Base-by-base conservation (phyloP, 116 monocot genomes). In the Papilionanthe hybrid region DNA sequence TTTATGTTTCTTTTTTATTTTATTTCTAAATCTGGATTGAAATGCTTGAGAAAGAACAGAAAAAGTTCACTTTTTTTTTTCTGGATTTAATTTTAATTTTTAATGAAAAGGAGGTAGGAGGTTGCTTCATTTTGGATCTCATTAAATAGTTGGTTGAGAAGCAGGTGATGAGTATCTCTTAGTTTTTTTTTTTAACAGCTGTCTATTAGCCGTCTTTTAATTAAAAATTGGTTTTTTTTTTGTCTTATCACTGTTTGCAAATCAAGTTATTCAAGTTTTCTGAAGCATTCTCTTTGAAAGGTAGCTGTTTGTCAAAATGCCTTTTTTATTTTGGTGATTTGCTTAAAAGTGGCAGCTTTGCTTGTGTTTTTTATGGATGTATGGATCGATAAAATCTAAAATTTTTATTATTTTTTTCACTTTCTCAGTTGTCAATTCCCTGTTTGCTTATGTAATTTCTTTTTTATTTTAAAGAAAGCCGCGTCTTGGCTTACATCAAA, bases 71-170 rank as follows among this genome's bases (percentile, higher is more conserved):
- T 20, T 56, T 60, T 60, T 60, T 22, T 60, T 9, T 60, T 60
- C 25, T 60, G 23, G 5, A 15, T 53, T 12, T 2, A 17, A 3
- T 53, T 53, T 3, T 32, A 0, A 53, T 53, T 15, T 53, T 53
- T 53, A 53, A 15, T 15, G 53, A 53, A 53, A 15, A 53, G 50
- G 53, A 15, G 12, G 53, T 15, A 15, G 53, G 15, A 53, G 53
- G 53, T 53, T 53, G 53, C 25, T 60, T 60, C 60, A 22, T 60
- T 60, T 60, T 60, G 60, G 25, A 44, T 11, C 10, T 73, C 42
- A 73, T 44, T 73, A n/a, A 43, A 19, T 73, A 43, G 44, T 73
- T 73, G 1, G 73, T 73, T 73, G 42, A 73, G 73, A 8, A 44
- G 20, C 22, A 20, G 73, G 19, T 73, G 30, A 17, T 32, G 13